Base-by-base conservation (phyloP, 176 grass and related monocot species). In the Typha latifolia region DNA sequence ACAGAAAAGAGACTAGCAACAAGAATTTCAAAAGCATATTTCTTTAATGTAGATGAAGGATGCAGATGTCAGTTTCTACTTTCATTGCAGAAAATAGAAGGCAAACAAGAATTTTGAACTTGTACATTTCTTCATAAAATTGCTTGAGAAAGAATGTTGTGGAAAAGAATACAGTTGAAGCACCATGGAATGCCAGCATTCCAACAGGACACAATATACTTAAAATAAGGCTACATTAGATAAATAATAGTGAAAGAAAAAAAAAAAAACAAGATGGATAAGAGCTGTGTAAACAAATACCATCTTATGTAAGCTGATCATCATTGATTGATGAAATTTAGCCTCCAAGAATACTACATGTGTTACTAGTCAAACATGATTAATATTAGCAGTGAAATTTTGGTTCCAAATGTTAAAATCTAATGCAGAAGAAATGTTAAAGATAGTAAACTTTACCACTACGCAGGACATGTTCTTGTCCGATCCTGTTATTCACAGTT, bases 401-500 rank as follows among this genome's bases (percentile, higher is more conserved):
- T 16, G 20, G 47, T 23, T 29, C 19, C 56, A 72, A 74, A 75
- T 69, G 61, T 18, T 63, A 43, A 22, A 62, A 23, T 59, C 5
- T 67, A 34, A 43, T 55, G 65, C 51, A 65, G 62, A 32, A 71
- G 69, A 64, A 51, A 32, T 0, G 67, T 49, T 47, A 55, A 47
- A 72, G 51, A 72, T 16, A 61, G 29, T 67, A 65, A 69, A 57
- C 16, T 63, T 56, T 91, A 91, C 92, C 85, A 71, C 71, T 77
- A 79, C 51, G 91, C 32, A 62, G 49, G 20, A 84, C 32, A 80
- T 77, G 62, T 72, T 91, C 80, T 79, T 79, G 76, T 23, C 66
- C 75, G 64, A 62, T 56, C 12, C 52, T 62, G 61, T 66, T 74
- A 77, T 68, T 53, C 57, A 20, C 69, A 74, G 62, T 51, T 51